phyloP scores from a whole-genome alignment of 2,329 filamentous ascomycete genomes.

The Venturia nashicola region DNA sequence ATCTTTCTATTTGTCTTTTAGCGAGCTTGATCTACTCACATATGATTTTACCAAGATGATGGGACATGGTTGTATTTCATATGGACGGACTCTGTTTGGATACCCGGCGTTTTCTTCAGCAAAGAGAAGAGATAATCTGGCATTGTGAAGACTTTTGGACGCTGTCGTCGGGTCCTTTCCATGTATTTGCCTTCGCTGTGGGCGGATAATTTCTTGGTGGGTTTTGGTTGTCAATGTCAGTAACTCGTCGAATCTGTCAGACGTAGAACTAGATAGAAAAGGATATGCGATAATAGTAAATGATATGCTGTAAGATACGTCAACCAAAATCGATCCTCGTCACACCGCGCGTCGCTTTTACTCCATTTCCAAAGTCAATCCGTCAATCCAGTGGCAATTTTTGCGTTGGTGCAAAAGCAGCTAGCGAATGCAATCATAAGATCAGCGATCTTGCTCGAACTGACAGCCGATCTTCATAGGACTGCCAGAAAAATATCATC shows the following conservation, averaged over 20 bases:
- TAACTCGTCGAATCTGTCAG: background rate
- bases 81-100: background rate
- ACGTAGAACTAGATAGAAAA: background rate
- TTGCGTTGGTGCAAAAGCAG: background rate
- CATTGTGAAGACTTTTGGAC: background rate
- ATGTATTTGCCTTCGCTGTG: background rate
- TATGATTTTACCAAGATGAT: constrained; percentile 1
- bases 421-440: too few relatives aligned
- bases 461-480: too few relatives aligned
- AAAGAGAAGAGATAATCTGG: background rate
- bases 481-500: too few relatives aligned
- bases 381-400: background rate
- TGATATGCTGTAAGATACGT: background rate
- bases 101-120: background rate
- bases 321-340: background rate
- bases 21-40: background rate
- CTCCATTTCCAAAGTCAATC: background rate
- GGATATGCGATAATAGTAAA: background rate
- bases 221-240: background rate
- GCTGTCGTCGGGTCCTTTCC: background rate
- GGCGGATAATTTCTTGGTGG: background rate
- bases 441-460: too few relatives aligned
- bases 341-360: too few relatives aligned
- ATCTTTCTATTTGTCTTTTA: background rate
- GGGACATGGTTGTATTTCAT: background rate